These are phyloP conservation scores for Pseudocercospora ulei DNA, from an alignment of 2,329 filamentous ascomycete genomes.

Conservation along the genomic window DNA sequence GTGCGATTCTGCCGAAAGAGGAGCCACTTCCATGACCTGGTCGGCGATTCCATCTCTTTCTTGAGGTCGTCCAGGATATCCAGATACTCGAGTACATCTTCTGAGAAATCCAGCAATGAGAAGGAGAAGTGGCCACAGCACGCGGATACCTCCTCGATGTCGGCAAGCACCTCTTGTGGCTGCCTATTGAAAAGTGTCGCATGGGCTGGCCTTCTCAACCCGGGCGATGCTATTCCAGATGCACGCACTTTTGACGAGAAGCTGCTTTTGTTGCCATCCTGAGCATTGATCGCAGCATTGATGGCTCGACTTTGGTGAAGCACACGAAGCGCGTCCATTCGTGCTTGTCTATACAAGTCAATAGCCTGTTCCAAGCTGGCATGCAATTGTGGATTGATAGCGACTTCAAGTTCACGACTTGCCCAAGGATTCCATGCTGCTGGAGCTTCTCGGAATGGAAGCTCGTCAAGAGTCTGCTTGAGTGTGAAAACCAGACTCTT, in stretches of 20 bases:
- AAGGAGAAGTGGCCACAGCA: conserved; percentile 96
- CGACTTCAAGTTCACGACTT: conserved; percentile 53
- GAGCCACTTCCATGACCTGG: conserved; percentile 71
- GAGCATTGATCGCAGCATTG: conserved; percentile 34
- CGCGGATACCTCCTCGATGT: conserved; percentile 95
- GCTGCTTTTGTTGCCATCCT: conserved; percentile 53
- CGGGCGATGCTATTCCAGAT: conserved; percentile 16
- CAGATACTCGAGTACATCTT: conserved; percentile 76
- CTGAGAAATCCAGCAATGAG: conserved; percentile 78
- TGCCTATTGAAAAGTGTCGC: conserved; percentile 20
- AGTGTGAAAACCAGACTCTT: conserved; percentile 90
- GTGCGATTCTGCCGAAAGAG: conserved; percentile 55
- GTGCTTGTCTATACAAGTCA: conserved; percentile 63
- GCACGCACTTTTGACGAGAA: conserved; percentile 40
- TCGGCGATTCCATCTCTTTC: conserved; percentile 50
- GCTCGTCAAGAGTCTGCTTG: conserved; percentile 75
- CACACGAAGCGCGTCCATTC: conserved; percentile 63
- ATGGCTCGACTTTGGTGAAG: conserved; percentile 76
- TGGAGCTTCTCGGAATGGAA: conserved; percentile 54
- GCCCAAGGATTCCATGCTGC: conserved; percentile 22
- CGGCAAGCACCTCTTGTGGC: conserved; percentile 63
- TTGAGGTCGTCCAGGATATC: conserved; percentile 79
- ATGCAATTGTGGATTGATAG: conserved; percentile 68
- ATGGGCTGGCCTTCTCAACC: conserved; percentile 10
- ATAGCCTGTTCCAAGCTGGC: conserved; percentile 73